Evolutionary conservation across 495 filamentous ascomycete genomes (phyloP).

Genomic region (Talaromyces trachyspermus): DNA sequence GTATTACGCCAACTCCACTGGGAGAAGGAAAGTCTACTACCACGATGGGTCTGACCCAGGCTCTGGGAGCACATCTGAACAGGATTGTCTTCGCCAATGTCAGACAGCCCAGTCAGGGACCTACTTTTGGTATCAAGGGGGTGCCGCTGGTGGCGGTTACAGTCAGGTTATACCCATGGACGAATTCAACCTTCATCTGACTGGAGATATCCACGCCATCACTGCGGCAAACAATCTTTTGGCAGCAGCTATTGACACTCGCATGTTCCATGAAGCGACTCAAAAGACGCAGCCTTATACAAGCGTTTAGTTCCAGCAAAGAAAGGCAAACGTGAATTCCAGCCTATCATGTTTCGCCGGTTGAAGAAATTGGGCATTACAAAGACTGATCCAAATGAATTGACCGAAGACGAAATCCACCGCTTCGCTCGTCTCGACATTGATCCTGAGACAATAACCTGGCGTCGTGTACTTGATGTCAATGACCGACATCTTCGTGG

Average conservation of each 20-base stretch:
- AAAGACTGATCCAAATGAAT: conserved; percentile 84
- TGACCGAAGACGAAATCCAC: conserved; percentile 81
- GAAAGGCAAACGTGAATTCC: conserved; percentile 81
- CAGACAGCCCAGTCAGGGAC: conserved; percentile 91
- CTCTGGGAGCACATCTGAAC: conserved; percentile 82
- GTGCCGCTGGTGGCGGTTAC: conserved; percentile 93
- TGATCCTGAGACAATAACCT: conserved; percentile 93
- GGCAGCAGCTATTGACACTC: conserved; percentile 95
- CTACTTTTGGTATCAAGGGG: conserved; percentile 99
- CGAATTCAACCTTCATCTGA: conserved; percentile 96
- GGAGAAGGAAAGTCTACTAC: conserved; percentile 98
- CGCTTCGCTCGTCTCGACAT: conserved; percentile 91
- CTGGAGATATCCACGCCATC: conserved; percentile 96
- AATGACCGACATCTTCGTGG: conserved; percentile 91
- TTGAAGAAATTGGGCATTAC: conserved; percentile 91
- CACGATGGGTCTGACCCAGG: conserved; percentile 92
- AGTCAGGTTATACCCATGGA: conserved; percentile 99
- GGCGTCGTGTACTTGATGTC: conserved; percentile 92
- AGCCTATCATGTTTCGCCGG: conserved; percentile 83
- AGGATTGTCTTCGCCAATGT: conserved; percentile 93
- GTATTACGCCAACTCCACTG: conserved; percentile 95
- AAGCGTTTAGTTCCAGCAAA: conserved; percentile 80
- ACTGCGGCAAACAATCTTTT: conserved; percentile 96
- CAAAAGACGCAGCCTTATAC: conserved; percentile 90
- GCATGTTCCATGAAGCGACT: conserved; percentile 94